Base-by-base conservation (phyloP, 225 moss, liverwort and hornwort species). In the Physcomitrellopsis africana region DNA sequence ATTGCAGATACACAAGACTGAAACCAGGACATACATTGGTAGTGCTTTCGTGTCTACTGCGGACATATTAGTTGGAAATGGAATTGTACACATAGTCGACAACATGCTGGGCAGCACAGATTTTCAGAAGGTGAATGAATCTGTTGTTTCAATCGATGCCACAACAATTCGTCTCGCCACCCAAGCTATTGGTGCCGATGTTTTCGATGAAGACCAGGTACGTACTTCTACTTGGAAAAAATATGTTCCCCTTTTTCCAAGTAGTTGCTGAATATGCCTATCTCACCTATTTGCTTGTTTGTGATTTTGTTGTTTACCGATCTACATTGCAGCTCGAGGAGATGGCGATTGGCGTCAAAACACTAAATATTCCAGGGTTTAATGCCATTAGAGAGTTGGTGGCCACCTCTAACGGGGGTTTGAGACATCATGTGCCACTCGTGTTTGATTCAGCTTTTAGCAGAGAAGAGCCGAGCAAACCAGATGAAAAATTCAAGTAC, bases 341-440 rank as follows among this genome's bases (percentile, higher is more conserved):
- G 77, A 81, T 73, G 56, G 84, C 77, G 29, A 69, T 77, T 51
- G 82, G 81, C 15, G 77, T 79, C 54, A 73, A 70, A 65, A 72
- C 79, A 14, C 70, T 84, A 17, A 91, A 79, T 63, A 89, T 89
- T 72, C 91, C 91, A 27, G 88, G 84, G 47, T 22, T 82, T 51
- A 82, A 51, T 72, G 79, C 64, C 51, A 81, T 76, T 44, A 83
- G 89, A 60, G 24, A 74, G 11, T 53, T 79, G 48, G 77, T 89
- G 41, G 86, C 73, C 9, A 82, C 58, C 57, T 75, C 86, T 51
- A 86, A 91, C 67, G 89, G 91, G 71, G 84, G 91, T 17, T 61
- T 89, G 32, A 20, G 19, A 6, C 41, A 89, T 80, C 86, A 69
- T 49, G 54, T 84, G 76, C 60, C 88, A 22, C 81, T 91, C 20